Evolutionary conservation across 176 grass and related monocot species (phyloP).

Genomic region (Alopecurus myosuroides): DNA sequence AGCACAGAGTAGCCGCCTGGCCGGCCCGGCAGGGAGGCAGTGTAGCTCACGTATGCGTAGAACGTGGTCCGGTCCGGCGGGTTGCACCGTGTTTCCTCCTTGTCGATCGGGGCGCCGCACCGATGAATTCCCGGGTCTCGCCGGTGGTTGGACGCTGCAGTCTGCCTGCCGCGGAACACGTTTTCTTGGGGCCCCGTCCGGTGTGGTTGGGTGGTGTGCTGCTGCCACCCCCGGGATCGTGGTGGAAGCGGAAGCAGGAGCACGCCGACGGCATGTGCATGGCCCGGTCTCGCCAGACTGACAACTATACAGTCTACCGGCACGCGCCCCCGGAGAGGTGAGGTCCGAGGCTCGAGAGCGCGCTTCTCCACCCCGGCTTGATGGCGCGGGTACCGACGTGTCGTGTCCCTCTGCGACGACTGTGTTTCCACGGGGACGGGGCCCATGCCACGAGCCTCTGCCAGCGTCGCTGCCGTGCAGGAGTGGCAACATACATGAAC

Average conservation of each 20-base stretch:
- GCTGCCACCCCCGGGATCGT: too few species aligned
- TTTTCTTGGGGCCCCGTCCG: neutral
- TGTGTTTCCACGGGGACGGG: neutral
- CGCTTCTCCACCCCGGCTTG: neutral
- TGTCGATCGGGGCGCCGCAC: neutral
- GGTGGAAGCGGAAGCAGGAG: neutral
- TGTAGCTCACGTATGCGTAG: neutral
- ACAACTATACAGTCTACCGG: neutral
- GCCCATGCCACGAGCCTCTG: neutral
- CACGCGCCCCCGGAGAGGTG: too few species aligned
- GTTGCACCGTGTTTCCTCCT: neutral
- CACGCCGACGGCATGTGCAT: conserved; percentile 25
- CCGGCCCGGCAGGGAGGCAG: neutral
- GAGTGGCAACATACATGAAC: neutral
- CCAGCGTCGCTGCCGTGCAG: neutral
- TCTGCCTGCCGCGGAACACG: neutral
- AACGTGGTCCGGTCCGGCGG: neutral
- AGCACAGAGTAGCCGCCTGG: neutral
- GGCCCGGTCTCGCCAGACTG: neutral
- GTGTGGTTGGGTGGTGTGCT: neutral
- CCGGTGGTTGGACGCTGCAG: neutral
- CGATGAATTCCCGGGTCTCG: neutral
- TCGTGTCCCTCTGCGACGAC: neutral
- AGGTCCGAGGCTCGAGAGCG: neutral
- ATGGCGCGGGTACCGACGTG: neutral